Evolutionary conservation across 352 stramenopile species (phyloP), one percentile per base, ranked within the genome.

Genomic region (Pythium apleroticum): DNA sequence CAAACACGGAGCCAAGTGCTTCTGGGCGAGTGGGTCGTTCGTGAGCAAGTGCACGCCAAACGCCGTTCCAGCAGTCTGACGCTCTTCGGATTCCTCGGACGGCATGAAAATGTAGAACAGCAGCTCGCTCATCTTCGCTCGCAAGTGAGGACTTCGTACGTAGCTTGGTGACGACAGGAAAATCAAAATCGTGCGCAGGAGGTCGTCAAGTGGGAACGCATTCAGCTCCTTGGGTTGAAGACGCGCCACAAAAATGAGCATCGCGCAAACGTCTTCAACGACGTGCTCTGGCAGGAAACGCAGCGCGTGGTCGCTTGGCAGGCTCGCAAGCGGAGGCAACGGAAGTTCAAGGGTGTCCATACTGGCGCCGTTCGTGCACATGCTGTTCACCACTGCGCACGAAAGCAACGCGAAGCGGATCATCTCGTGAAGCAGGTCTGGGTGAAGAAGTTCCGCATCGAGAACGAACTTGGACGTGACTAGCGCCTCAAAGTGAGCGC

Each of bases 51-150:
- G 67, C 10, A 90, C 72, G 19, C 76, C 81, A 37, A 72, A 68
- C 0, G 73, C 30, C 0, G 73, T 75, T 5, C 75, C 82, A 20
- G 80, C 81, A 14, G 79, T 95, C 43, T 90, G 74, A 25, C 89
- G 84, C 28, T 90, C 78, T 5, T 92, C 86, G 0, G 86, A 87
- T 56, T 96, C 88, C 48, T 90, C 79, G 1, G 81, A 77, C 1
- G 97, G 97, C 17, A 99, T 77, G 66, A 98, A 99, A 43, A 98
- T 80, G 60, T 98, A 86, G 71, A 98, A 98, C 22, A 99, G 70
- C 6, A 98, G 85, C 76, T 99, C 93, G 19, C 95, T 98, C 65
- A 99, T 93, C 60, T 97, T 98, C 20, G 97, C 97, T 28, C 97
- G 89, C 35, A 99, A 73, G 72, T 99, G 93, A 39, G 90, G 93